Evolutionary conservation across 495 filamentous ascomycete genomes (phyloP).

Genomic region (Penicillium ochrochloron): DNA sequence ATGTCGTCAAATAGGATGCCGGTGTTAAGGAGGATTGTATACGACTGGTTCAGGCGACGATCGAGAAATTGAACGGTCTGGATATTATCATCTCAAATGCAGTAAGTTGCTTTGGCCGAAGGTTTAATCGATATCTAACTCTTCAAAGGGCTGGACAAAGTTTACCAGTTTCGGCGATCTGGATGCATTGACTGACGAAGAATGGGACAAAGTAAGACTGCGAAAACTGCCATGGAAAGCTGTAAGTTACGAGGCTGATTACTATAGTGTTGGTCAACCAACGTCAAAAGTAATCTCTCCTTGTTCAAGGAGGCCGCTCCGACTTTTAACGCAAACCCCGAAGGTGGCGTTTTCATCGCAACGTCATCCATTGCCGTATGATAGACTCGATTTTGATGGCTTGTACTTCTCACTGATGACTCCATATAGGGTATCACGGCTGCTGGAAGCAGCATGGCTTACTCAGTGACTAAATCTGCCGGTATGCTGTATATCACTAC

Average conservation of each 20-base stretch:
- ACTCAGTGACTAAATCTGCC: slow-evolving; percentile 13
- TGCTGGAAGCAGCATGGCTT: slow-evolving; percentile 13
- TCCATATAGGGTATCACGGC: neutral
- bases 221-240: neutral
- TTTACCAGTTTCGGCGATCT: slow-evolving; percentile 9
- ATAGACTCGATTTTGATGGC: neutral
- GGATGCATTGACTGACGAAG: slow-evolving; percentile 7
- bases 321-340: slow-evolving; percentile 9
- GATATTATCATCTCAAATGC: slow-evolving; percentile 12
- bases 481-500: neutral
- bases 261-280: slow-evolving; percentile 9
- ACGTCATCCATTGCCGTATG: slow-evolving; percentile 14
- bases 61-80: slow-evolving; percentile 4
- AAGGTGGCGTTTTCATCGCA: slow-evolving; percentile 12
- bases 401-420: neutral
- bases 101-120: neutral
- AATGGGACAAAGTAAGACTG: slow-evolving; percentile 12
- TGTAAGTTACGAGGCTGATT: neutral
- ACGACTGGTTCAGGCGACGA: neutral
- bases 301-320: slow-evolving; percentile 11
- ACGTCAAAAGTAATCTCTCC: slow-evolving; percentile 13
- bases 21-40: slow-evolving; percentile 6
- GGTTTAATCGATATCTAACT: neutral
- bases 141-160: slow-evolving; percentile 7
- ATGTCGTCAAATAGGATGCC: slow-evolving; percentile 4